Evolutionary conservation across 129 eudicot species (phyloP), one percentile per base, ranked within the genome.

Genomic region (Tagetes erecta): DNA sequence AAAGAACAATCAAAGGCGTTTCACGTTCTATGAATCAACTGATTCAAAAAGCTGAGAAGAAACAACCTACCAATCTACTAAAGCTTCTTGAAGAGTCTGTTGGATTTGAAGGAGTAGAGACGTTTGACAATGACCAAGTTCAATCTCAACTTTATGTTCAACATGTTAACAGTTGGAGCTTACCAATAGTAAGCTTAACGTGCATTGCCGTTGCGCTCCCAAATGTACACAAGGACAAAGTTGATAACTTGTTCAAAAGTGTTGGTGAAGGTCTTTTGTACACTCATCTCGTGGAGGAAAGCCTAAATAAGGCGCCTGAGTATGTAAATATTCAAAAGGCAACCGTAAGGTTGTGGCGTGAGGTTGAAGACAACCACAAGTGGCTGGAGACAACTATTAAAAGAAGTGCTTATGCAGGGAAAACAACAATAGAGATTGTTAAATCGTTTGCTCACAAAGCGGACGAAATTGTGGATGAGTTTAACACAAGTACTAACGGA

Each of bases 151-250:
- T 47, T 11, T 47, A 47, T 30, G 56, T 66, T 41, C 53, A 42
- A 30, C 71, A 6, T 7, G 53, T 67, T 30, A 67, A 67, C 1
- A 67, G 68, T 1, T 38, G 68, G 68, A 64, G 68, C 47, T 13
- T 64, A n/a, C 10, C 46, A 0, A 3, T 64, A 31, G 10, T 64
- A 64, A 64, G 31, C 0, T 47, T 64, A 8, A 80, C 88, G 6
- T 62, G 79, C 69, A 78, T 84, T 20, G 85, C 81, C 2, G 5
- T 78, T 40, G 57, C 85, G 9, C 83, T 84, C 34, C 78, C 85
- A 9, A 27, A 47, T 38, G 31, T 10, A 9, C 6, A 66, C 6
- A 33, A 4, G 0, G 9, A 5, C 0, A 35, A 7, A 31, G 57
- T 67, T 45, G 40, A 31, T 44, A 67, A 57, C 9, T 67, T 67